Base-by-base conservation (phyloP, 805 yeast species). In the Starmerella potacharoeniae region DNA sequence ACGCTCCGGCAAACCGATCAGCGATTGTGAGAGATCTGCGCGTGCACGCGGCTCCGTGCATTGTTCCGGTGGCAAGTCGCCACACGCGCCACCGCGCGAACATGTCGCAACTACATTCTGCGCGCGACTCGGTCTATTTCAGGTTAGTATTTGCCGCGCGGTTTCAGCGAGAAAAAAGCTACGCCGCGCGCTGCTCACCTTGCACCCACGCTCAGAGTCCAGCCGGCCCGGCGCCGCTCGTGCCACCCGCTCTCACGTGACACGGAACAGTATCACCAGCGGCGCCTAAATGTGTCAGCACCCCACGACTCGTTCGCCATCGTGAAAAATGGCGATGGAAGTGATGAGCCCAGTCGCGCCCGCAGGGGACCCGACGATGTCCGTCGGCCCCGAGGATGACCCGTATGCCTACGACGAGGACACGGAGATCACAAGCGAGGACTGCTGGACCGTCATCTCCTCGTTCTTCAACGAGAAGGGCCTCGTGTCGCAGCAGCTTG, bases 391-490 rank as follows among this genome's bases (percentile, higher is more conserved):
- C 42, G 61, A 58, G 51, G 61, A 55, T 52, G 65, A 65, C 42
- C 63, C 64, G 51, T 64, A 86, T 69, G 81, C 79, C 55, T 82
- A 82, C 68, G 90, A 84, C 63, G 86, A 79, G 59, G 76, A 72
- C 52, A 79, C 78, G 58, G 79, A 83, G 66, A 87, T 93, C 73
- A 89, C 97, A 35, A 86, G 96, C 33, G 98, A 93, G 74, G 98
- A 93, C 76, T 93, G 98, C 73, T 93, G 99, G 99, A 84, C 95
- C 35, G 97, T 93, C 59, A 93, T 93, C 62, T 85, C 96, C 33
- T 81, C 97, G 16, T 93, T 93, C 71, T 93, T 93, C 77, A 88
- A 85, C 72, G 95, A 90, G 67, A 91, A 90, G 68, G 98, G 98
- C 58, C 78, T 93, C 62, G 99, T 93, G 33, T 89, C 97, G 29